Evolutionary conservation across 495 filamentous ascomycete species (phyloP).

Genomic region (Aspergillus indologenus): DNA sequence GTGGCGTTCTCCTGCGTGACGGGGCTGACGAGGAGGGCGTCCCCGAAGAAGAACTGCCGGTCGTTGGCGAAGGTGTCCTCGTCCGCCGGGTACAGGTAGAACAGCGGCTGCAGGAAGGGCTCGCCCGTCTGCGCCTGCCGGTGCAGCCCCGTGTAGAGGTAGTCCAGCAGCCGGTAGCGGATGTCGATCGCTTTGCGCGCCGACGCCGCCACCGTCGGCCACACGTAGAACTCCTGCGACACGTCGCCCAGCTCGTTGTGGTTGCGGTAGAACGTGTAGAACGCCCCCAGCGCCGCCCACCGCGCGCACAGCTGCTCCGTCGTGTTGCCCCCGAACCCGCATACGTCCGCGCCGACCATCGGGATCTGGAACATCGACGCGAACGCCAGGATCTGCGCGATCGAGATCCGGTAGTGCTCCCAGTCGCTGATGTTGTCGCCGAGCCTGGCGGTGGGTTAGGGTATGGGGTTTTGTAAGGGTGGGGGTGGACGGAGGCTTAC

Average conservation of each 20-base stretch:
- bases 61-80: slow-evolving; percentile 56
- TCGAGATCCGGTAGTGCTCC: slow-evolving; percentile 67
- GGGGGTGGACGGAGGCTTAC: slow-evolving; percentile 29
- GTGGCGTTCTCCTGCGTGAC: slow-evolving; percentile 63
- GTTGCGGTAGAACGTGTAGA: slow-evolving; percentile 81
- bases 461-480: too few relatives aligned
- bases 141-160: slow-evolving; percentile 76
- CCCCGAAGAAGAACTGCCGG: slow-evolving; percentile 72
- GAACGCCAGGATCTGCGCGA: slow-evolving; percentile 69
- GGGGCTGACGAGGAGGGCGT: slow-evolving; percentile 67
- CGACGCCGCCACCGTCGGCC: slow-evolving; percentile 59
- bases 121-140: slow-evolving; percentile 62
- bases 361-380: slow-evolving; percentile 79
- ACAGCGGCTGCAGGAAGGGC: slow-evolving; percentile 67
- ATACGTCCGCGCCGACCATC: slow-evolving; percentile 82
- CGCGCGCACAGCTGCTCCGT: slow-evolving; percentile 78
- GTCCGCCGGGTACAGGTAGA: slow-evolving; percentile 70
- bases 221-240: slow-evolving; percentile 78
- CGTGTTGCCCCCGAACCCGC: slow-evolving; percentile 69
- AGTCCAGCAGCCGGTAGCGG: slow-evolving; percentile 74
- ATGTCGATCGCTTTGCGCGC: slow-evolving; percentile 70
- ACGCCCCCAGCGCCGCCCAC: slow-evolving; percentile 80
- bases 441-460: slow-evolving; percentile 41
- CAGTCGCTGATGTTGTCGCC: slow-evolving; percentile 78
- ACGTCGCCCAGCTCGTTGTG: slow-evolving; percentile 56